phyloP scores from a whole-genome alignment of 2,329 filamentous ascomycete genomes.

The Colletotrichum truncatum region DNA sequence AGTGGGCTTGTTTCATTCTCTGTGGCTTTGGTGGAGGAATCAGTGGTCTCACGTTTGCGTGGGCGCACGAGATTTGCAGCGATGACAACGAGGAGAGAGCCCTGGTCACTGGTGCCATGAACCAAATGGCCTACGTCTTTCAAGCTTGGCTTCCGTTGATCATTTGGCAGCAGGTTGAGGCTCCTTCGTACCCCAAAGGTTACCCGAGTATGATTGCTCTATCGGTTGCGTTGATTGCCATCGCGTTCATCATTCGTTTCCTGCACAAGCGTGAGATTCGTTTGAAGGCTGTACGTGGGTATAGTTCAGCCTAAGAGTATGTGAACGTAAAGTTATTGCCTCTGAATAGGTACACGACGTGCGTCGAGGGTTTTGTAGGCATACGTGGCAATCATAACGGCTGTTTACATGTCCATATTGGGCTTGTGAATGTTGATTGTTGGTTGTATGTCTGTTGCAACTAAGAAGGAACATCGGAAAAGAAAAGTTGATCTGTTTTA shows the following conservation, averaged over 20 bases:
- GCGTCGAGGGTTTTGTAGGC: too few relatives aligned
- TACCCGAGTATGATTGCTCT: slow-evolving; percentile 48
- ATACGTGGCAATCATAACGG: too few relatives aligned
- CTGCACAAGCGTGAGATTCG: slow-evolving; percentile 52
- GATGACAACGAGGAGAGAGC: slow-evolving; percentile 22
- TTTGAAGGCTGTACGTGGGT: not conserved
- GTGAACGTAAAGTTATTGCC: too few relatives aligned
- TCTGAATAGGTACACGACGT: too few relatives aligned
- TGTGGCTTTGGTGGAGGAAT: slow-evolving; percentile 15
- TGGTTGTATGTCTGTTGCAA: too few relatives aligned
- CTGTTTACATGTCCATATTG: too few relatives aligned
- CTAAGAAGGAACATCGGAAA: too few relatives aligned
- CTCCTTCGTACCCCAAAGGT: slow-evolving; percentile 52
- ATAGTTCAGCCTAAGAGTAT: not conserved
- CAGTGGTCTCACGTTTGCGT: slow-evolving; percentile 32
- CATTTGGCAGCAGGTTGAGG: slow-evolving; percentile 56
- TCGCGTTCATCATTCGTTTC: slow-evolving; percentile 55
- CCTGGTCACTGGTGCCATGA: slow-evolving; percentile 24
- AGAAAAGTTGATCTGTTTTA: too few relatives aligned
- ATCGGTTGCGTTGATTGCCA: slow-evolving; percentile 57
- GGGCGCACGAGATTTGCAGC: slow-evolving; percentile 25
- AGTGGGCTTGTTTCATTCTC: slow-evolving; percentile 62
- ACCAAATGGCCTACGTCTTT: slow-evolving; percentile 49
- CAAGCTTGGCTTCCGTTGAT: slow-evolving; percentile 65
- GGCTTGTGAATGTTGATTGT: too few relatives aligned